Evolutionary conservation across 2,329 filamentous ascomycete genomes (phyloP).

Genomic region (Neonectria punicea): DNA sequence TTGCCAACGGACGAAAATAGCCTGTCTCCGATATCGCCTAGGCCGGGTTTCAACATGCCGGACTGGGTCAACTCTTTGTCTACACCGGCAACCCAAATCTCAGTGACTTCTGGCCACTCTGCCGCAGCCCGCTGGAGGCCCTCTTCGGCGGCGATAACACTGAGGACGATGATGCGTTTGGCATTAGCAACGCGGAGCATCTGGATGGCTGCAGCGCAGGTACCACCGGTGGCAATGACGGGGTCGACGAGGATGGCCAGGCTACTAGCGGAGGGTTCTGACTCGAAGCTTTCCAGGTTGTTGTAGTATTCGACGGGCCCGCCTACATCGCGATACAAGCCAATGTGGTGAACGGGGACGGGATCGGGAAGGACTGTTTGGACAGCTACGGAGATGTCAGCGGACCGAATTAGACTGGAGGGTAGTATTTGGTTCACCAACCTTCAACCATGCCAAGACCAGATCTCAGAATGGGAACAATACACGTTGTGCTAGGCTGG

Average conservation of each 20-base stretch:
- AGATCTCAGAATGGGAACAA: slow-evolving; percentile 93
- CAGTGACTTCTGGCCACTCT: slow-evolving; percentile 81
- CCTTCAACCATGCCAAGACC: slow-evolving; percentile 92
- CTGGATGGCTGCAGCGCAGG: slow-evolving; percentile 88
- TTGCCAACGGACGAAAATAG: slow-evolving; percentile 91
- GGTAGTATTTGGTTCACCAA: slow-evolving; percentile 46
- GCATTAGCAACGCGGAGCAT: slow-evolving; percentile 86
- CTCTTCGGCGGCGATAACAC: slow-evolving; percentile 76
- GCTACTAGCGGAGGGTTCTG: slow-evolving; percentile 47
- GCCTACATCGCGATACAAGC: slow-evolving; percentile 92
- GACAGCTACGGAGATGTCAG: slow-evolving; percentile 65
- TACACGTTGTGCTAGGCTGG: slow-evolving; percentile 74
- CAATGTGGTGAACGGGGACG: slow-evolving; percentile 90
- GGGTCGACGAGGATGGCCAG: slow-evolving; percentile 91
- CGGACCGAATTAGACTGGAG: not conserved
- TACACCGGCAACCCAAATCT: slow-evolving; percentile 85
- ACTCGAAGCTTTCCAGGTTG: slow-evolving; percentile 70
- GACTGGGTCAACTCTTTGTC: slow-evolving; percentile 78
- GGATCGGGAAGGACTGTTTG: slow-evolving; percentile 83
- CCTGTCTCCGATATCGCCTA: slow-evolving; percentile 91
- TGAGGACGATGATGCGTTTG: slow-evolving; percentile 78
- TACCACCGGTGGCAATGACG: slow-evolving; percentile 92
- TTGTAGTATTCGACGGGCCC: slow-evolving; percentile 98
- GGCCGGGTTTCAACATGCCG: slow-evolving; percentile 90
- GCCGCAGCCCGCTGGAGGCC: slow-evolving; percentile 78